Percentiles rank a stretch among this genome's conserved stretches.
Evolutionary conservation across 2,329 filamentous ascomycete genomes (phyloP).

Genomic region (Neophaeococcomyces aloes): DNA sequence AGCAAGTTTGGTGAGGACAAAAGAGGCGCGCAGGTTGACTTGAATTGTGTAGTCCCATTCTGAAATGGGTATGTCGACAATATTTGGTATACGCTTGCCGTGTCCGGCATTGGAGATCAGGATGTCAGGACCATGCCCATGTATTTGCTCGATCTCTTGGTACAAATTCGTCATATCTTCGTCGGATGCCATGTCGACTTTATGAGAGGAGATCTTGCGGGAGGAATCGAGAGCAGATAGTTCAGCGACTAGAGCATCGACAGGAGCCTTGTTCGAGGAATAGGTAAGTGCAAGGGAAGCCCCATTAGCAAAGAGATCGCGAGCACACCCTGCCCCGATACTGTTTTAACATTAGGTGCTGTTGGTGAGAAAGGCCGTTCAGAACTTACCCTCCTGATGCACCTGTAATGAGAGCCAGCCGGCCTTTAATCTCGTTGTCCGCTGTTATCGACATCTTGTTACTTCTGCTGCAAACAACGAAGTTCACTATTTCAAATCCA

Average conservation of each 20-base stretch:
- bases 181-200: slow-evolving; percentile 47
- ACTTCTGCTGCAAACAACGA: no score
- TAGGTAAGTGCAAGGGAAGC: slow-evolving; percentile 51
- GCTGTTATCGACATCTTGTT: slow-evolving; percentile 14
- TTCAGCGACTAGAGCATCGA: slow-evolving; percentile 36
- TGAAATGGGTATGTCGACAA: slow-evolving; percentile 50
- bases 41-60: slow-evolving; percentile 55
- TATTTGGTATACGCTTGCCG: slow-evolving; percentile 48
- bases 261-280: slow-evolving; percentile 39
- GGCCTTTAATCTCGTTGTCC: slow-evolving; percentile 41
- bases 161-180: slow-evolving; percentile 47
- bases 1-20: slow-evolving; percentile 50
- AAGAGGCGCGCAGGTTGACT: slow-evolving; percentile 53
- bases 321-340: slow-evolving; percentile 51
- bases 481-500: no score
- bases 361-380: neutral
- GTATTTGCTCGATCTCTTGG: slow-evolving; percentile 41
- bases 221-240: slow-evolving; percentile 23
- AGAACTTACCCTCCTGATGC: slow-evolving; percentile 48
- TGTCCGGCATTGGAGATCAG: slow-evolving; percentile 57
- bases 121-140: slow-evolving; percentile 50
- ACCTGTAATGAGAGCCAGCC: slow-evolving; percentile 50
- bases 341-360: slow-evolving; percentile 27
- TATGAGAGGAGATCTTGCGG: slow-evolving; percentile 42
- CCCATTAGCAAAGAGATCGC: slow-evolving; percentile 43